Percentiles rank a stretch among this genome's conserved stretches.
phyloP scores from a whole-genome alignment of 202 grass and related monocot species.

The Zizania palustris region DNA sequence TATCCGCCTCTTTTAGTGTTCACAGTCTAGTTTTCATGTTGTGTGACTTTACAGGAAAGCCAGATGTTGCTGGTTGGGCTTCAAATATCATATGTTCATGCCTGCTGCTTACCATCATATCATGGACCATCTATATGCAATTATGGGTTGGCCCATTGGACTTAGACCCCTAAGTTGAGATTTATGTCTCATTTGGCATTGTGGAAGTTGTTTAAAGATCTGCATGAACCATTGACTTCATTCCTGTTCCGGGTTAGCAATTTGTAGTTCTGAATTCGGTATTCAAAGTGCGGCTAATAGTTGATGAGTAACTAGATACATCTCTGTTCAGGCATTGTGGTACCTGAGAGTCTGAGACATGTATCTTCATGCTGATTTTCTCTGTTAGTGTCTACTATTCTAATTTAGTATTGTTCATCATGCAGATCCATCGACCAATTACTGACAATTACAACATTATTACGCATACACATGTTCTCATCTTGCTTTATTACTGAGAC shows the following conservation, averaged over 20 bases:
- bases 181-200: slow-evolving; percentile 12
- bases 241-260: slow-evolving; percentile 44
- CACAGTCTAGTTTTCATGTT: neutral
- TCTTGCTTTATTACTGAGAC: neutral
- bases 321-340: neutral
- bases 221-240: slow-evolving; percentile 21
- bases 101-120: slow-evolving; percentile 8
- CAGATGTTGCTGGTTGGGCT: neutral
- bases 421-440: neutral
- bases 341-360: neutral
- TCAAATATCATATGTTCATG: neutral
- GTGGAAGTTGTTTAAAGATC: neutral
- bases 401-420: slow-evolving; percentile 13
- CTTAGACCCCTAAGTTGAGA: slow-evolving; percentile 1
- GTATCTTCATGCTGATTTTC: neutral
- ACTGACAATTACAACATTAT: neutral
- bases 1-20: neutral
- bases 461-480: slow-evolving; percentile 2
- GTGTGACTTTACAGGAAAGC: neutral
- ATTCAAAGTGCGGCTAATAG: slow-evolving; percentile 52
- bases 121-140: neutral
- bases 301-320: slow-evolving; percentile 53
- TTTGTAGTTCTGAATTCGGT: slow-evolving; percentile 58
- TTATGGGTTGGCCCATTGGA: neutral
- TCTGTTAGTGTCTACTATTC: slow-evolving; percentile 20